Conservation (phyloP, 768 basidiomycete species). For the Leucogyrophana mollusca region DNA sequence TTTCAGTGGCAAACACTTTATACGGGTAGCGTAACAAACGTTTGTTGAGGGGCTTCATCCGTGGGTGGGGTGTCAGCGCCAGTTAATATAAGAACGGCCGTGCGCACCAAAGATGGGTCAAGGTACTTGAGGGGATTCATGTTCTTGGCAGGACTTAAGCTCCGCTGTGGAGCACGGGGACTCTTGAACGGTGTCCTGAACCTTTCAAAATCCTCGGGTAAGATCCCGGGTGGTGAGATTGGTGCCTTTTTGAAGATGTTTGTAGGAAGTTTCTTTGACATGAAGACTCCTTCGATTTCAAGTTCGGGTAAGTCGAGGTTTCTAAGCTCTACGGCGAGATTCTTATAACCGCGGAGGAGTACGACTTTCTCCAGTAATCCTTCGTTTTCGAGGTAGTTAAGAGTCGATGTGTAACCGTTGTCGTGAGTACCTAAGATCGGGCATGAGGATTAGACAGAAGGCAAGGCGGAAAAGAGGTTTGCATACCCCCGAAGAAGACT, state of each 20-base stretch:
- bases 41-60: slow-evolving; percentile 27
- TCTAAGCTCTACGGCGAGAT: slow-evolving; percentile 33
- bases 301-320: slow-evolving; percentile 28
- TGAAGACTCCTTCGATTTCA: slow-evolving; percentile 36
- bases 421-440: slow-evolving; percentile 32
- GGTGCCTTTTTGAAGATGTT: slow-evolving; percentile 2
- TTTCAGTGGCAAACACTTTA: background rate
- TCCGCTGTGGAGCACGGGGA: background rate
- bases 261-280: slow-evolving; percentile 25
- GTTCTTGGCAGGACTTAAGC: background rate
- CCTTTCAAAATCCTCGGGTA: slow-evolving; percentile 25
- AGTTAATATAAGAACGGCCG: background rate
- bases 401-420: slow-evolving; percentile 39
- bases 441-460: background rate
- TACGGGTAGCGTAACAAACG: slow-evolving; percentile 17
- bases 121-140: slow-evolving; percentile 4
- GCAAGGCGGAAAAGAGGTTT: background rate
- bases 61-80: background rate
- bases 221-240: slow-evolving; percentile 1
- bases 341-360: slow-evolving; percentile 37
- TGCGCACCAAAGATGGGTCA: slow-evolving; percentile 6
- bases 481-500: slow-evolving; percentile 40
- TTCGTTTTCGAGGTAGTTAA: slow-evolving; percentile 37
- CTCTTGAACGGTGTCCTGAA: slow-evolving; percentile 5
- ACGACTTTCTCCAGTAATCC: slow-evolving; percentile 36